Evolutionary conservation across 2,329 filamentous ascomycete genomes (phyloP).

Genomic region (Cryphonectria japonica): DNA sequence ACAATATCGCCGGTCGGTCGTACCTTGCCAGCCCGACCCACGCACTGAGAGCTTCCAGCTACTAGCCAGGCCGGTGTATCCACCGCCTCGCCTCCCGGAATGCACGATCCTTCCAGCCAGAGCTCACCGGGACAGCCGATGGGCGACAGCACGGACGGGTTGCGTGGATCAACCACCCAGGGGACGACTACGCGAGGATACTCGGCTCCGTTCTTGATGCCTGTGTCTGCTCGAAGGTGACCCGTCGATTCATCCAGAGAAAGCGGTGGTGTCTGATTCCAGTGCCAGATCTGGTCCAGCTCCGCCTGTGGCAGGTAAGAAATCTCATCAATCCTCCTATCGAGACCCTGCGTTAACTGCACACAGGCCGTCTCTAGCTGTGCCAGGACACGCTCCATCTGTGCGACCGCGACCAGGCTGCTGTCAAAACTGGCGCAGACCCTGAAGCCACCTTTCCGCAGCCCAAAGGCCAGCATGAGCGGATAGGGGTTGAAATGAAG

Average conservation of each 20-base stretch:
- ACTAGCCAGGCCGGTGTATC: constrained; percentile 40
- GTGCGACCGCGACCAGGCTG: constrained; percentile 38
- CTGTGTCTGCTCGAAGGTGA: constrained; percentile 29
- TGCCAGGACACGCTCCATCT: constrained; percentile 44
- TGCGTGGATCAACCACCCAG: constrained; percentile 40
- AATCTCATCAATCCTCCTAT: constrained; percentile 38
- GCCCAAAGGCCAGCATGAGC: constrained; percentile 52
- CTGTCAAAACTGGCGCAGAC: constrained; percentile 49
- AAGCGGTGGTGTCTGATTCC: constrained; percentile 44
- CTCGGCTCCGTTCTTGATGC: constrained; percentile 32
- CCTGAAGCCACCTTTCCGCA: constrained; percentile 46
- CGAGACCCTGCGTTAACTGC: constrained; percentile 33
- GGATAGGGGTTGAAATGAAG: constrained; percentile 52
- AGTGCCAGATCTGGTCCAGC: constrained; percentile 47
- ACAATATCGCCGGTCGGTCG: constrained; percentile 39
- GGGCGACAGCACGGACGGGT: constrained; percentile 42
- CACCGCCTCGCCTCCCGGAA: constrained; percentile 35
- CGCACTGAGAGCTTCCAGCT: constrained; percentile 38
- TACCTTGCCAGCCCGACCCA: constrained; percentile 38
- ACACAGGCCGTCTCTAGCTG: constrained; percentile 40
- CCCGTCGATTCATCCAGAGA: constrained; percentile 37
- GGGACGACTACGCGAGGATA: constrained; percentile 42
- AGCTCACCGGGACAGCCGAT: constrained; percentile 45
- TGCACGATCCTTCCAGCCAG: constrained; percentile 45
- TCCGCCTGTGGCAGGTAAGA: constrained; percentile 43